Base-by-base conservation (phyloP, 192 early-diverging fungal species). In the Coemansia sp. region DNA sequence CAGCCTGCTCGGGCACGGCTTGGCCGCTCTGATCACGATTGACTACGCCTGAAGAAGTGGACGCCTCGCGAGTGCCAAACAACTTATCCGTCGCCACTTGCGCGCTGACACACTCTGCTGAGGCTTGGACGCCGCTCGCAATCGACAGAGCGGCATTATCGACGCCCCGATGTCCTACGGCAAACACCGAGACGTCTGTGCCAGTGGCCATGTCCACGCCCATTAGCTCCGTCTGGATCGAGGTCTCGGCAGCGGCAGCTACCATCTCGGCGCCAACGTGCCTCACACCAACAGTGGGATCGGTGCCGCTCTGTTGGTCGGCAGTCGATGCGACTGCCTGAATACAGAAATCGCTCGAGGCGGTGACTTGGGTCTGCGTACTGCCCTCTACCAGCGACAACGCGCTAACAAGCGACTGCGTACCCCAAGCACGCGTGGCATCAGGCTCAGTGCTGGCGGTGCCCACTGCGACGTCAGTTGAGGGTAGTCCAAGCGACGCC, bases 11-110 rank as follows among this genome's bases (percentile, higher is more conserved):
- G 7, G 66, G 69, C 64, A 53, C 59, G 42, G 42, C 63, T 60
- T 60, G 63, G 58, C 6, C 68, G 64, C 33, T 78, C 76, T 11
- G 76, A 67, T 5, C 21, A n/a, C 52, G 67, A 46, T 1, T 33
- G 59, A 39, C 26, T 50, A 64, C 42, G 19, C 19, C 19, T 10
- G 47, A 26, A 8, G 19, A 50, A 23, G 47, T 21, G 23, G 19
- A 50, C 47, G 9, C 47, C 19, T 50, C 47, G 47, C 47, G 47
- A 23, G 47, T 58, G 32, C 69, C 69, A 43, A 55, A 32, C 4
- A 55, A 26, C 23, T 16, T 37, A 65, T 71, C 69, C 1, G 63
- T 64, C 21, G 63, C 28, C 16, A 58, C 53, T 67, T 26, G 43
- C 11, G 50, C 46, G 0, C 26, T 53, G 32, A 13, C 47, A 16